Evolutionary conservation across 176 grass and related monocot species (phyloP), one percentile per base, ranked within the genome.

Genomic region (Miscanthus lutarioriparius): DNA sequence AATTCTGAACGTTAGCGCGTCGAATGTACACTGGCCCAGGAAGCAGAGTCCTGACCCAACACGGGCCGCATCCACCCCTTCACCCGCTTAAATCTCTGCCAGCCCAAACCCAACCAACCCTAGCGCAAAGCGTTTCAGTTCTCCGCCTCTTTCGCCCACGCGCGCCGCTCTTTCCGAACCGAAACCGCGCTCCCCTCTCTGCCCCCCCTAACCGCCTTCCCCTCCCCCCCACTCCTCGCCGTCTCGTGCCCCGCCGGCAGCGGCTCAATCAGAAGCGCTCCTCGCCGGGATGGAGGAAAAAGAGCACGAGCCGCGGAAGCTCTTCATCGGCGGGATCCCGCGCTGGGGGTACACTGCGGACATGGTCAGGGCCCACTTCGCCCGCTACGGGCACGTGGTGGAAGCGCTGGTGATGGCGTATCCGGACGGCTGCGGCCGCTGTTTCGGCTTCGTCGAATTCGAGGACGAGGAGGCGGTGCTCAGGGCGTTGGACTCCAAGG

Each of bases 391-490:
- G 33, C 75, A 90, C 59, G 85, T 94, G 48, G 54, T 83, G 40
- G 44, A 75, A 20, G 86, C 83, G 6, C 64, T 83, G 65, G 87
- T 92, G 12, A 83, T 97, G 74, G 38, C 39, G 16, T 16, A 79
- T 10, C 37, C 76, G 41, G 48, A 65, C 9, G 82, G 85, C 19
- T 19, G 54, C 1, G 59, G 88, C 48, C 87, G 88, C 39, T 88
- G 88, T 3, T 92, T 95, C 88, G 90, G 84, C 3, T 95, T 95
- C 86, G 83, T 95, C n/a, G 84, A 90, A 80, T 95, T 92, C 59
- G n/a, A 53, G n/a, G 80, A 89, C 53, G 88, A 85, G 14, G 65
- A 36, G 11, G 78, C 76, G 2, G 43, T 80, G 32, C 40, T 59
- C 17, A 88, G 80, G 61, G 91, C 88, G 40, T 67, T 92, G 5